A percentile compares a stretch with the other conserved stretches of the same genome.
Conservation (phyloP, 2,329 filamentous ascomycete genomes). For the Hypoxylon sp. region DNA sequence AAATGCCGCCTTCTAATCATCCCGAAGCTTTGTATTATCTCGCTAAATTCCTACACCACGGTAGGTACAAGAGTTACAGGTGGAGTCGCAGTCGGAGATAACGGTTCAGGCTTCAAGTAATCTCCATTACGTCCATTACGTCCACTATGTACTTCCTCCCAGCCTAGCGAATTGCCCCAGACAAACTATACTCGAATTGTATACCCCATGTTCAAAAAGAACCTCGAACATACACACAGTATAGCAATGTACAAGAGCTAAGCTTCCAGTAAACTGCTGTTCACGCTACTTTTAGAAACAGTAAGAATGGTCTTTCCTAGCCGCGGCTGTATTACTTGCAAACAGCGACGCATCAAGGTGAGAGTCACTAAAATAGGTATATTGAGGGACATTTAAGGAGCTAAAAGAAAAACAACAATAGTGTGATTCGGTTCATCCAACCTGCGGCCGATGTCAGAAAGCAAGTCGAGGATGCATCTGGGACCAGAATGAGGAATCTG, state of each 20-base stretch:
- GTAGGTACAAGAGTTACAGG: neutral
- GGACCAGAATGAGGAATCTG: slow-evolving; percentile 31
- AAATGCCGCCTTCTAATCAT: slow-evolving; percentile 1
- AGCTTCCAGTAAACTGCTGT: neutral
- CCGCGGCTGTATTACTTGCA: slow-evolving; percentile 34
- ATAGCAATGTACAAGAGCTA: neutral
- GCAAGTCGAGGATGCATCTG: slow-evolving; percentile 27
- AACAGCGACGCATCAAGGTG: slow-evolving; percentile 34
- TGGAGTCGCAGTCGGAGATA: neutral
- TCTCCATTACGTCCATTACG: neutral
- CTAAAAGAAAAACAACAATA: slow-evolving; percentile 17
- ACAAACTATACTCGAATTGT: slow-evolving; percentile 7
- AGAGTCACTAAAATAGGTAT: slow-evolving; percentile 1
- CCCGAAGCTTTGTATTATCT: slow-evolving; percentile 14
- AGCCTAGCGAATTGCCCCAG: neutral
- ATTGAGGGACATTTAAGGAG: neutral
- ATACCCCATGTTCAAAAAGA: neutral
- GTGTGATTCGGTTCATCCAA: slow-evolving; percentile 35
- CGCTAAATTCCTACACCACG: slow-evolving; percentile 15
- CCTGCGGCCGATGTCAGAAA: slow-evolving; percentile 36
- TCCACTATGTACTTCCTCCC: too few species aligned
- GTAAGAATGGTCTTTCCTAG: slow-evolving; percentile 35
- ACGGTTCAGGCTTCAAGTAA: slow-evolving; percentile 8
- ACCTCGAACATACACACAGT: too few species aligned
- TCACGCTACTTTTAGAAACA: neutral